Conservation (phyloP, 2,329 filamentous ascomycete genomes). For the Rutstroemia sp. region DNA sequence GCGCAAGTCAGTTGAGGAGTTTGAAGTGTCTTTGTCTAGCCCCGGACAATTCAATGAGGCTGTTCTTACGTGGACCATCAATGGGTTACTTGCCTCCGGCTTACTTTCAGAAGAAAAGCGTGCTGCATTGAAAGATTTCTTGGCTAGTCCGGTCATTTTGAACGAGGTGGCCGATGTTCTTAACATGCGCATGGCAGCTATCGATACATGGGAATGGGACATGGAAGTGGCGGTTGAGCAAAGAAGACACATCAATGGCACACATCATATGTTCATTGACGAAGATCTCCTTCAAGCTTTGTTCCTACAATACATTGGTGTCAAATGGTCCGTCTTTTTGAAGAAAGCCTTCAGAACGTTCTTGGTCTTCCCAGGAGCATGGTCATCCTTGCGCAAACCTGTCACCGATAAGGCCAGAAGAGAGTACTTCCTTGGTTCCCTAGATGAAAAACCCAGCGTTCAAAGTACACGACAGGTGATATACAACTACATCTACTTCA, state of each 20-base stretch:
- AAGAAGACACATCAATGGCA: slow-evolving; percentile 48
- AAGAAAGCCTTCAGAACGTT: slow-evolving; percentile 33
- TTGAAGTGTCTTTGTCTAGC: slow-evolving; percentile 25
- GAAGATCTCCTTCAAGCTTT: slow-evolving; percentile 50
- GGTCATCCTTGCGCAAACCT: slow-evolving; percentile 16
- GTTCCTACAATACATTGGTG: slow-evolving; percentile 46
- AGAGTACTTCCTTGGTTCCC: slow-evolving; percentile 21
- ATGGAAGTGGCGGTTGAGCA: slow-evolving; percentile 40
- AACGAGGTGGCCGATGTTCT: slow-evolving; percentile 49
- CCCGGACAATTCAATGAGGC: slow-evolving; percentile 34
- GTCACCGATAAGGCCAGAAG: slow-evolving; percentile 18
- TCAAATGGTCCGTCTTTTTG: slow-evolving; percentile 42
- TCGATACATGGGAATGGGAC: slow-evolving; percentile 47
- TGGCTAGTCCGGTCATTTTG: slow-evolving; percentile 40
- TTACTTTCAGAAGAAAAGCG: slow-evolving; percentile 45
- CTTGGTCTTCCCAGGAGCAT: slow-evolving; percentile 19
- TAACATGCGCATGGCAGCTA: slow-evolving; percentile 45
- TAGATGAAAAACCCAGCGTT: slow-evolving; percentile 15
- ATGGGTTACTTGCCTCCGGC: slow-evolving; percentile 41
- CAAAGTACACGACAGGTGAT: slow-evolving; percentile 21
- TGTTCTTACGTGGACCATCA: slow-evolving; percentile 38
- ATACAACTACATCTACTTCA: slow-evolving; percentile 25
- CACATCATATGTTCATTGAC: slow-evolving; percentile 54
- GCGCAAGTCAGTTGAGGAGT: slow-evolving; percentile 32
- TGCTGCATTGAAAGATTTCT: slow-evolving; percentile 42